These are phyloP conservation scores for Termitomyces sp. DNA, from an alignment of 768 basidiomycete genomes.

Conservation along the genomic window DNA sequence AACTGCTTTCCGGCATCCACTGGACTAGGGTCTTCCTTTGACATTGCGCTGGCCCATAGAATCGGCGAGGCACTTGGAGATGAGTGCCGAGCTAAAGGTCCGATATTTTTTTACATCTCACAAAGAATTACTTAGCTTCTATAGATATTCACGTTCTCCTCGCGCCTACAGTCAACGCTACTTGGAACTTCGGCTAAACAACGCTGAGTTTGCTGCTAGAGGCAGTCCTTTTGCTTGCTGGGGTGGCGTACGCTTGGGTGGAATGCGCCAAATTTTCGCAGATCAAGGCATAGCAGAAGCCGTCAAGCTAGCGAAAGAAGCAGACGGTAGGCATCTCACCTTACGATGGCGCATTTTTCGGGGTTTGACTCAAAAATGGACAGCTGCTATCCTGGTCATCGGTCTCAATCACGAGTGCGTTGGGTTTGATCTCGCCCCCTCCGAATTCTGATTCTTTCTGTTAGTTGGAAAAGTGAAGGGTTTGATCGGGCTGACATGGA, in stretches of 20 bases:
- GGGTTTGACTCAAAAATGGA: background rate
- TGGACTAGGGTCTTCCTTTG: slow-evolving; percentile 52
- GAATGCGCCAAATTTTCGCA: slow-evolving; percentile 24
- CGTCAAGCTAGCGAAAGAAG: slow-evolving; percentile 29
- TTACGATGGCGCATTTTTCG: background rate
- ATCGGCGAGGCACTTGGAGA: slow-evolving; percentile 50
- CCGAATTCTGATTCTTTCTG: background rate
- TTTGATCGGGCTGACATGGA: slow-evolving; percentile 47
- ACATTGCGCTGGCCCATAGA: slow-evolving; percentile 38
- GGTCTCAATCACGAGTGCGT: slow-evolving; percentile 52
- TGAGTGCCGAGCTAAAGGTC: slow-evolving; percentile 46
- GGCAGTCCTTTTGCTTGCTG: slow-evolving; percentile 32
- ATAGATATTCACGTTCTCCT: slow-evolving; percentile 43
- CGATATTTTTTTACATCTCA: background rate
- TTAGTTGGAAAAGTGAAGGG: slow-evolving; percentile 51
- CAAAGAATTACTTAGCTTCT: background rate
- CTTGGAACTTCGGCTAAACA: slow-evolving; percentile 33
- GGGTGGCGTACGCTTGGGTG: slow-evolving; percentile 36
- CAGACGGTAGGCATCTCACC: slow-evolving; percentile 28
- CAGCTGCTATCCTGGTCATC: slow-evolving; percentile 44
- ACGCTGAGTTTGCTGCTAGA: slow-evolving; percentile 27
- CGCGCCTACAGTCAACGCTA: slow-evolving; percentile 62
- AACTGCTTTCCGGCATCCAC: slow-evolving; percentile 57
- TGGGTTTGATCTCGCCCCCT: background rate
- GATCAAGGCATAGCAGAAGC: slow-evolving; percentile 38